Evolutionary conservation across 257 asterid species (phyloP), one percentile per base, ranked within the genome.

Genomic region (Solanum lycopersicoides): DNA sequence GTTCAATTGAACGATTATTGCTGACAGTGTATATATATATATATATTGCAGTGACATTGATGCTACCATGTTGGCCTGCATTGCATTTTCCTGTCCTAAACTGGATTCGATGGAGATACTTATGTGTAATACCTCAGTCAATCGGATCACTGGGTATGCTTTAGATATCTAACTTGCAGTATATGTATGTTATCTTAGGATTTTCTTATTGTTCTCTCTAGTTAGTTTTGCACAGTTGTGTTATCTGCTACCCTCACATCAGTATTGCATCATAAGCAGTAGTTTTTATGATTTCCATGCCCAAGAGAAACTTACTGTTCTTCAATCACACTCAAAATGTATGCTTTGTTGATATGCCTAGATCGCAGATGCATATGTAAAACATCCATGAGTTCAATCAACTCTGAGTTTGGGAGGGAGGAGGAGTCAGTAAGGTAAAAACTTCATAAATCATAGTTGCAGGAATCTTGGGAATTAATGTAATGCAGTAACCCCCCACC

Each of bases 71-170:
- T 91, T 96, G 85, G 99, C 99, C 71, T 96, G 99, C 94, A 91
- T 96, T 88, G 99, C 98, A 37, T 97, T 97, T 90, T 95, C 99
- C 35, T 96, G 99, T 89, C 98, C 98, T 44, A 91, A 92, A 89
- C 89, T 97, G 93, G 95, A 94, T 89, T 89, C 94, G 12, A 39
- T 96, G 93, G 99, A 97, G 96, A 92, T 97, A 87, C 88, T 82
- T 84, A 93, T 93, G 12, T 92, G 94, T 34, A 94, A 87, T 88
- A 82, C 93, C 23, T 92, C 98, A 3, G 83, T 90, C 82, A 97
- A 95, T 90, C 89, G 99, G 92, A 94, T 97, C 68, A 90, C 97
- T 25, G 99, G 99, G 99, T 97, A 97, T 60, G 30, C 12, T 42
- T 63, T 65, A 74, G 37, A n/a, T 50, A 30, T 71, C 44, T 85